Base-by-base conservation (phyloP, 73 alveolate species). In the Loxodes magnus region DNA sequence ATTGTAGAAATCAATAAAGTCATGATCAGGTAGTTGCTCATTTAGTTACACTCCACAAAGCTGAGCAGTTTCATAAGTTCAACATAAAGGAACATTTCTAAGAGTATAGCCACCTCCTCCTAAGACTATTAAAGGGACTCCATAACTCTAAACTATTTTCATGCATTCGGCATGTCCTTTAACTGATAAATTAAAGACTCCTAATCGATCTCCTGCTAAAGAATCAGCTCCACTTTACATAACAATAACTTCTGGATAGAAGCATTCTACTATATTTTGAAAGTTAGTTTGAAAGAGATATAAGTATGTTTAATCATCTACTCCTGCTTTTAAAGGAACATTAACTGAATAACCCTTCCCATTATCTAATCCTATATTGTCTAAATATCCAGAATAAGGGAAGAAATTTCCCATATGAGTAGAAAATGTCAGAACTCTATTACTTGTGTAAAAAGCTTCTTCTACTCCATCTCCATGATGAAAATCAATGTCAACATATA, bases 391-490 rank as follows among this genome's bases (percentile, higher is more conserved):
- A 7, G 99, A 90, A 25, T 97, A 98, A 9, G 99, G 99, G 82
- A 93, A 93, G 73, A 82, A 93, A 46, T 93, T 97, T 22, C 97
- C 97, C 74, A 90, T 93, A 70, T 93, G 99, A 70, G 90, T 87
- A 0, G 97, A 87, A 41, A 88, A 86, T 23, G 97, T 87, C 88
- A 93, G 69, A 12, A 93, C 99, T 63, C 99, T 57, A 51, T 90
- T 92, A 28, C 97, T 87, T 4, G 94, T 82, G 67, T 82, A 93
- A 67, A 93, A 93, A n/a, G 99, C 99, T 80, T 93, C 99, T 70
- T 93, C 99, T 2, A 93, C 99, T 16, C 99, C 99, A 86, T 93
- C 99, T 17, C 99, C 99, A 75, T 92, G 99, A 64, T 93, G 94
- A 68, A 81, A 68, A 67, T 84, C 96, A 36, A 88, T 88, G 81